A percentile compares a stretch with the other conserved stretches of the same genome.
Conservation (phyloP, 768 basidiomycete species). For the Chlorophyllum brunneum region DNA sequence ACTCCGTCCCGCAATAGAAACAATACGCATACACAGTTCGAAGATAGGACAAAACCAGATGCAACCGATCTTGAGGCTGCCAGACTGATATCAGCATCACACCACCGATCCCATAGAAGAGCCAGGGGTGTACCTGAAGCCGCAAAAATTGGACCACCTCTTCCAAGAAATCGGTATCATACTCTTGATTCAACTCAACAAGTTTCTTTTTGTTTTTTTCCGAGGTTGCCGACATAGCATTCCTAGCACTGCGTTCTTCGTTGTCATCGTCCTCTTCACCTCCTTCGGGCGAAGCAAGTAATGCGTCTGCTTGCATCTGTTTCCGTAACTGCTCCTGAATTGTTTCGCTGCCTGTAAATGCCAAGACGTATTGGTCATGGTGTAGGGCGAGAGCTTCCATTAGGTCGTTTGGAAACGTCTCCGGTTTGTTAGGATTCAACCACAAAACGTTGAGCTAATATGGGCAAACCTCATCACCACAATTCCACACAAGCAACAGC, state of each 20-base stretch:
- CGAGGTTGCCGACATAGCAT: slow-evolving; percentile 14
- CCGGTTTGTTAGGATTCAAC: slow-evolving; percentile 63
- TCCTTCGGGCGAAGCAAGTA: slow-evolving; percentile 45
- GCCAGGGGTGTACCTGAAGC: slow-evolving; percentile 45
- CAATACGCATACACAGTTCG: slow-evolving; percentile 73
- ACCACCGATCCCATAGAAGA: slow-evolving; percentile 3
- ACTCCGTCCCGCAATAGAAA: slow-evolving; percentile 86
- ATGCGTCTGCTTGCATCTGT: slow-evolving; percentile 74
- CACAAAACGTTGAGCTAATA: slow-evolving; percentile 78
- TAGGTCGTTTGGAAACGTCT: slow-evolving; percentile 65
- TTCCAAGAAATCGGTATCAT: slow-evolving; percentile 54
- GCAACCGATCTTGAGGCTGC: slow-evolving; percentile 70
- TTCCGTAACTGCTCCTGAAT: slow-evolving; percentile 53
- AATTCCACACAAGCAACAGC: not conserved
- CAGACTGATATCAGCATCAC: slow-evolving; percentile 1
- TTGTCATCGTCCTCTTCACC: slow-evolving; percentile 28
- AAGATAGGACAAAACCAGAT: slow-evolving; percentile 67
- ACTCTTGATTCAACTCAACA: slow-evolving; percentile 31
- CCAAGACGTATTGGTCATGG: slow-evolving; percentile 21
- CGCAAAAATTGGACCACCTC: slow-evolving; percentile 66
- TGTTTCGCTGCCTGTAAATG: slow-evolving; percentile 27
- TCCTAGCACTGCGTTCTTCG: slow-evolving; percentile 9
- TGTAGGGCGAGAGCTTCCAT: slow-evolving; percentile 50
- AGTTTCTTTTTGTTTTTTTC: slow-evolving; percentile 15
- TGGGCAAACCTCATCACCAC: not conserved